Evolutionary conservation across 805 yeast genomes (phyloP).

Genomic region (Clavispora carvajalis): DNA sequence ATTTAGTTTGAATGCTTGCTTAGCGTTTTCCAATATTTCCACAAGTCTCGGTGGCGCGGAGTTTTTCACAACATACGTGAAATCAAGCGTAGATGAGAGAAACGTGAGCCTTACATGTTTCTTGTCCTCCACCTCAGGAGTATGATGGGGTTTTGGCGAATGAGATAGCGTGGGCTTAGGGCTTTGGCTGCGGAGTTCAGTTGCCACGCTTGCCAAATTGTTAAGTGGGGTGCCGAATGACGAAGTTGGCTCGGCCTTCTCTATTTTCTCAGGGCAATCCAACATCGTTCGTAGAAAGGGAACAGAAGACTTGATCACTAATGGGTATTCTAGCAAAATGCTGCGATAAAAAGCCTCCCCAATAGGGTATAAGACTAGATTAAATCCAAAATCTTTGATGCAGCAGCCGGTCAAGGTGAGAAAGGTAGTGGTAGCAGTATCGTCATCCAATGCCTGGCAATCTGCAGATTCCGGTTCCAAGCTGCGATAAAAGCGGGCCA

Average conservation of each 20-base stretch:
- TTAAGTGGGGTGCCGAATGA: slow-evolving; percentile 4
- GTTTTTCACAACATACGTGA: slow-evolving; percentile 57
- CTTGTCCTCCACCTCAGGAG: slow-evolving; percentile 20
- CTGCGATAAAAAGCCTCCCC: slow-evolving; percentile 64
- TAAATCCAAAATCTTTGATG: slow-evolving; percentile 77
- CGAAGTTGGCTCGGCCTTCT: background rate
- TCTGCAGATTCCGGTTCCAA: slow-evolving; percentile 38
- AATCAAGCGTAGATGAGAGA: slow-evolving; percentile 51
- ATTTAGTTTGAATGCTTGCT: slow-evolving; percentile 53
- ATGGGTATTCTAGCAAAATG: slow-evolving; percentile 60
- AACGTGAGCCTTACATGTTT: slow-evolving; percentile 43
- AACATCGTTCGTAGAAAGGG: slow-evolving; percentile 18
- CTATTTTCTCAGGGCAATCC: background rate
- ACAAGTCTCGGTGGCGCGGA: slow-evolving; percentile 75
- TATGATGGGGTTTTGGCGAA: slow-evolving; percentile 19
- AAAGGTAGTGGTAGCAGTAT: slow-evolving; percentile 49
- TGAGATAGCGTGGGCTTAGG: slow-evolving; percentile 4
- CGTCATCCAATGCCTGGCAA: slow-evolving; percentile 38
- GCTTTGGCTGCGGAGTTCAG: slow-evolving; percentile 17
- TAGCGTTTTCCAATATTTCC: slow-evolving; percentile 77
- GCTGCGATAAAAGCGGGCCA: slow-evolving; percentile 43
- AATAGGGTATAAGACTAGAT: slow-evolving; percentile 55
- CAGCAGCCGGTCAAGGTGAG: slow-evolving; percentile 63
- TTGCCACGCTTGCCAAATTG: slow-evolving; percentile 32
- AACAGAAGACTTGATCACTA: slow-evolving; percentile 40